Evolutionary conservation across 345 rosid genomes (phyloP), one percentile per base, ranked within the genome.

Genomic region (Pugionium cornutum): DNA sequence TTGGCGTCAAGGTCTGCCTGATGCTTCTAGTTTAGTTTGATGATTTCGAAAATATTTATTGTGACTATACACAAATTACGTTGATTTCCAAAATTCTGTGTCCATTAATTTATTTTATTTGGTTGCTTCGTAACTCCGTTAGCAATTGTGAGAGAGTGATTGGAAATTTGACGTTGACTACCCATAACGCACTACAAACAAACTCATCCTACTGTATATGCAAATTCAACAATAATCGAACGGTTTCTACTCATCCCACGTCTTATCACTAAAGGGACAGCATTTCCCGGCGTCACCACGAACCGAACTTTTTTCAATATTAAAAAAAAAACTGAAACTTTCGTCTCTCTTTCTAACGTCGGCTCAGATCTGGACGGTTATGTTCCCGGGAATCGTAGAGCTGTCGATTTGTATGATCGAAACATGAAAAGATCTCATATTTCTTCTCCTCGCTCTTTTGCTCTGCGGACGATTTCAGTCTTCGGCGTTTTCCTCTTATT

Each of bases 1-100:
- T 77, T 76, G 76, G 70, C 90, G 76, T 4, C 90, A 84, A 58
- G 87, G 92, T 54, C 58, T 86, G 68, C 87, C 97, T 3, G 95
- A 83, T 75, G 87, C 92, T 43, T 62, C 80, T 52, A 69, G 55
- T 76, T 69, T 90, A 79, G 90, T 90, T 59, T 87, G 77, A 84
- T 7, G 34, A 49, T 44, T 58, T 58, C 32, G 3, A 6, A 56
- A 29, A 9, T 40, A 57, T 28, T 40, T 57, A 29, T 41, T 42
- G 49, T 30, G 8, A 55, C 4, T n/a, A 27, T 58, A 65, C 59
- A 67, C 58, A 45, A 53, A 53, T 66, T 7, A 11, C 54, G 53
- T 34, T 26, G 47, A 27, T 44, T 57, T 62, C 45, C 10, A 62
- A 65, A 52, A 50, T 6, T 32, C 40, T 51, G 29, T 36, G 50